Conservation (phyloP, 2,329 filamentous ascomycete genomes). For the Waltergamsia citrina region DNA sequence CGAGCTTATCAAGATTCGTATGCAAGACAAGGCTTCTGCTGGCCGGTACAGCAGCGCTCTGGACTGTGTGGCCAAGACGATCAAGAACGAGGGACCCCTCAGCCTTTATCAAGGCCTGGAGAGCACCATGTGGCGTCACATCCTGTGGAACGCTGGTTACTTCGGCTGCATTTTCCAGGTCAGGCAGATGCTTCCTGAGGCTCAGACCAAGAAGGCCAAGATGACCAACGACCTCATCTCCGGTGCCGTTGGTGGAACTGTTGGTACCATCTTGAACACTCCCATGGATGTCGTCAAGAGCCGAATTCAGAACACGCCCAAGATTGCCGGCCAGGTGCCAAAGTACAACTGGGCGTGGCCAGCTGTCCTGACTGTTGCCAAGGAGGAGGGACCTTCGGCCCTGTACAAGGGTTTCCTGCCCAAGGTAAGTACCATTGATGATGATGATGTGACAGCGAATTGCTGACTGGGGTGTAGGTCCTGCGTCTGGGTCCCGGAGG, state of each 20-base stretch:
- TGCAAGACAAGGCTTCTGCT: slow-evolving; percentile 91
- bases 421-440: slow-evolving; percentile 63
- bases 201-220: slow-evolving; percentile 71
- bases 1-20: slow-evolving; percentile 94
- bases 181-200: slow-evolving; percentile 69
- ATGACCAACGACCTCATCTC: slow-evolving; percentile 83
- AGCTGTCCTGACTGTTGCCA: slow-evolving; percentile 74
- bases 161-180: slow-evolving; percentile 99
- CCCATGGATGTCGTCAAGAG: slow-evolving; percentile 97
- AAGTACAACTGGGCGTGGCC: slow-evolving; percentile 99
- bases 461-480: slow-evolving; percentile 15
- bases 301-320: slow-evolving; percentile 88
- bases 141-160: slow-evolving; percentile 85
- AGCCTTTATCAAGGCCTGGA: slow-evolving; percentile 96
- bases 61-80: slow-evolving; percentile 72
- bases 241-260: slow-evolving; percentile 77
- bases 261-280: slow-evolving; percentile 87
- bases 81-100: slow-evolving; percentile 72
- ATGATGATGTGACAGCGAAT: neutral
- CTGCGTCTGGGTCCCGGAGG: slow-evolving; percentile 44
- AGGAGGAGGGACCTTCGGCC: slow-evolving; percentile 84
- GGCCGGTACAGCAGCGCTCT: slow-evolving; percentile 78
- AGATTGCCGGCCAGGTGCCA: slow-evolving; percentile 67
- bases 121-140: slow-evolving; percentile 92
- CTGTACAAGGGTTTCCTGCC: slow-evolving; percentile 97